phyloP scores from a whole-genome alignment of 352 stramenopile genomes.

The Globisporangium iwayamae region DNA sequence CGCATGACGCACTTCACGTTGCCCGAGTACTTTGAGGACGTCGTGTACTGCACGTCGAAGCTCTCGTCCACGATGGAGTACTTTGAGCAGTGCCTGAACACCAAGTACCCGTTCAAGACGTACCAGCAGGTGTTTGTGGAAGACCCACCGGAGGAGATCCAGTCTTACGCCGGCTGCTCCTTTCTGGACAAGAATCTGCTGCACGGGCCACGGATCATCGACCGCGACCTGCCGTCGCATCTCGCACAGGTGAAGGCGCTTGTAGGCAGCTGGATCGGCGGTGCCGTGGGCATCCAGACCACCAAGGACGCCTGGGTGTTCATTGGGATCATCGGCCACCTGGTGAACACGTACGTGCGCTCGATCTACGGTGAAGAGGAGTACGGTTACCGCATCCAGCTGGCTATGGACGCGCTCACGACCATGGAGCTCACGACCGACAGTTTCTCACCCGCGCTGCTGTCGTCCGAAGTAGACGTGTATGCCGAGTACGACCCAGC shows the following conservation, averaged over 20 bases:
- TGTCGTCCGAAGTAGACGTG: slow-evolving; percentile 79
- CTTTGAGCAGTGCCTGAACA: slow-evolving; percentile 68
- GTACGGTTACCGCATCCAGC: slow-evolving; percentile 82
- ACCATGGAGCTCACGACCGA: slow-evolving; percentile 81
- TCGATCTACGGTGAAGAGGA: slow-evolving; percentile 81
- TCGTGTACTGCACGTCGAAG: slow-evolving; percentile 72
- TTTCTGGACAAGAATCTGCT: slow-evolving; percentile 79
- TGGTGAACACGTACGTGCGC: slow-evolving; percentile 81
- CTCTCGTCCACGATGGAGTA: slow-evolving; percentile 74
- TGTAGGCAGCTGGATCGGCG: slow-evolving; percentile 75
- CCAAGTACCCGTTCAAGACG: slow-evolving; percentile 79
- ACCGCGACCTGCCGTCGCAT: slow-evolving; percentile 76
- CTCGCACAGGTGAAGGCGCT: slow-evolving; percentile 77
- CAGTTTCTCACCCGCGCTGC: slow-evolving; percentile 49
- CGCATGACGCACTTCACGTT: slow-evolving; percentile 83
- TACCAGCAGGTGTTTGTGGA: slow-evolving; percentile 88
- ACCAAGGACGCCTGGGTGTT: slow-evolving; percentile 85
- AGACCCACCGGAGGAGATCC: slow-evolving; percentile 68
- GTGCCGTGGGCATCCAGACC: slow-evolving; percentile 76
- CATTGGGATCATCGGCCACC: slow-evolving; percentile 72
- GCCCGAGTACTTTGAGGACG: slow-evolving; percentile 69
- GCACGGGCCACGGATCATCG: slow-evolving; percentile 76
- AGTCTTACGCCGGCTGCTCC: slow-evolving; percentile 62
- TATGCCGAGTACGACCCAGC: slow-evolving; percentile 80
- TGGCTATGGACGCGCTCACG: slow-evolving; percentile 81